Percentiles rank a stretch among this genome's conserved stretches.
Evolutionary conservation across 2,329 filamentous ascomycete species (phyloP).

Genomic region (Sclerotinia nivalis): DNA sequence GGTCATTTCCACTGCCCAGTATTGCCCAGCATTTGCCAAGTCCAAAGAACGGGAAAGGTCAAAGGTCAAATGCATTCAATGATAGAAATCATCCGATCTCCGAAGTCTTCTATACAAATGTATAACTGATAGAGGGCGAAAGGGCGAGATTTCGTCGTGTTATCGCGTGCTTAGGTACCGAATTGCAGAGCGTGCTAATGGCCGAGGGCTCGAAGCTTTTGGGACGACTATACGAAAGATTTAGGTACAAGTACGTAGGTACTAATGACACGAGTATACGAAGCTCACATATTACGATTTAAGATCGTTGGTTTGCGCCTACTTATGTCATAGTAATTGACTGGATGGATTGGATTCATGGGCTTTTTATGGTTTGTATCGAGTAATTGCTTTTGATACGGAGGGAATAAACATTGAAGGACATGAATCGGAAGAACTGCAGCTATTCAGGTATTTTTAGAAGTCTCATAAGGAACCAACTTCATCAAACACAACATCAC

Average conservation of each 20-base stretch:
- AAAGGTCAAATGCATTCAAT: not conserved
- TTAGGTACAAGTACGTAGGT: not conserved
- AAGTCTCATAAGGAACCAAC: not conserved
- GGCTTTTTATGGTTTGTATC: not conserved
- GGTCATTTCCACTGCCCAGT: not conserved
- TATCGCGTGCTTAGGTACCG: not conserved
- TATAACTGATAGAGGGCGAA: not conserved
- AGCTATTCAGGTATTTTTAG: not conserved
- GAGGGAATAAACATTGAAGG: not conserved
- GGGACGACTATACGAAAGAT: not conserved
- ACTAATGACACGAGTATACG: not conserved
- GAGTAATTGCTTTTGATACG: not conserved
- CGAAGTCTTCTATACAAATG: not conserved
- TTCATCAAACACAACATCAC: not conserved
- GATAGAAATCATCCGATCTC: not conserved
- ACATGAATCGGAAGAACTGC: not conserved
- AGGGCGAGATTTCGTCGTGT: not conserved
- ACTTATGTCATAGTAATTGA: not conserved
- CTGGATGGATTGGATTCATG: not conserved
- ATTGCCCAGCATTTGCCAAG: constrained; percentile 11
- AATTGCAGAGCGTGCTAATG: not conserved
- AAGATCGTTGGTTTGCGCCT: not conserved
- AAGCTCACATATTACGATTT: not conserved
- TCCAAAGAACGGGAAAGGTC: not conserved
- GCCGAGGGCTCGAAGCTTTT: not conserved